Evolutionary conservation across 169 alveolate species (phyloP).

Genomic region (Plasmodium ovale): DNA sequence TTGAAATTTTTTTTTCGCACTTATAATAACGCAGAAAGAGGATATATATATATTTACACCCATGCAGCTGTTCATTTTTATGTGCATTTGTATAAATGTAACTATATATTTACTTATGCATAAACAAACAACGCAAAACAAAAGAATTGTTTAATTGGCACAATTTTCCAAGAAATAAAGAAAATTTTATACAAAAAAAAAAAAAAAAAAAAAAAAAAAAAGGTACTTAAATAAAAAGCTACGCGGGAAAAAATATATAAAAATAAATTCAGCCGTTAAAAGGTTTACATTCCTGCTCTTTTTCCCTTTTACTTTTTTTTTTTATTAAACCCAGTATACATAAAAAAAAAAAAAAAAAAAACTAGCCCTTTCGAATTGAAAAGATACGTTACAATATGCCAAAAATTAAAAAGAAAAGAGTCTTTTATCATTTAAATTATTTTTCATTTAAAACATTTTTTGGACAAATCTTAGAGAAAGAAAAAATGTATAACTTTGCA

Average conservation of each 20-base stretch:
- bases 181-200: too few species aligned
- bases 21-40: not conserved
- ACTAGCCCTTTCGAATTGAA: not conserved
- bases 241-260: too few species aligned
- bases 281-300: too few species aligned
- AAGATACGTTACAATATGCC: not conserved
- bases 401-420: not conserved
- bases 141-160: not conserved
- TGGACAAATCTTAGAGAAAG: conserved; percentile 27
- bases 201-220: too few species aligned
- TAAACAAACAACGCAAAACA: not conserved
- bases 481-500: not conserved
- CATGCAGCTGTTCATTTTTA: not conserved
- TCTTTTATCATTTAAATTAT: not conserved
- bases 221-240: too few species aligned
- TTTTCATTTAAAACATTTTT: conserved; percentile 8
- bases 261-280: too few species aligned
- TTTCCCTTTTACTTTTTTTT: too few species aligned
- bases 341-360: too few species aligned
- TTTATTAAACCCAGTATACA: too few species aligned
- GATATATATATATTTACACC: conserved; percentile 1
- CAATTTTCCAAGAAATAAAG: too few species aligned
- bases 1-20: not conserved
- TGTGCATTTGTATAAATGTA: not conserved
- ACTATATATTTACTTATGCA: not conserved